A percentile compares a stretch with the other conserved stretches of the same genome.
These are phyloP conservation scores for Craterostigma plantagineum DNA, from an alignment of 257 asterid species.

Conservation along the genomic window DNA sequence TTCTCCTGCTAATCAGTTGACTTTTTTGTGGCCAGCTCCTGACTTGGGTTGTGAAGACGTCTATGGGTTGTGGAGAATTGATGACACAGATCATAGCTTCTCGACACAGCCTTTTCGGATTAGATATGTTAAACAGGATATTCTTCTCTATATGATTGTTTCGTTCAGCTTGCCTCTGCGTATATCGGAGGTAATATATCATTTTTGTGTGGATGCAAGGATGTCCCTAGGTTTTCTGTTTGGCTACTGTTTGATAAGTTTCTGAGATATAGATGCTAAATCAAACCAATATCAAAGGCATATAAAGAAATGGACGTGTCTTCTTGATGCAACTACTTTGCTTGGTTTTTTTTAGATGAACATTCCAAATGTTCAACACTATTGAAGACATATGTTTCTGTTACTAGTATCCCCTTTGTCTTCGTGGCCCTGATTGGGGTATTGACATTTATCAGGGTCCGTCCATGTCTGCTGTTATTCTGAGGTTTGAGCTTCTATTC, in stretches of 20 bases:
- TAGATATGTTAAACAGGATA: conserved; percentile 92
- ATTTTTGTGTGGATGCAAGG: conserved; percentile 2
- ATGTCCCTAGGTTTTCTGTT: conserved; percentile 7
- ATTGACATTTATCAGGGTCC: conserved; percentile 28
- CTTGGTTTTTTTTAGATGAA: too few relatives aligned
- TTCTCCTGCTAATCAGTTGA: conserved; percentile 38
- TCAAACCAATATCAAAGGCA: too few relatives aligned
- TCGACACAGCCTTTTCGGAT: conserved; percentile 90
- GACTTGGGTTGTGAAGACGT: conserved; percentile 78
- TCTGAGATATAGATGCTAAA: too few relatives aligned
- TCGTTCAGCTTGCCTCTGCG: conserved; percentile 65
- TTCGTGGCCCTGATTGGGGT: conserved; percentile 1
- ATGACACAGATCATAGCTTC: conserved; percentile 85
- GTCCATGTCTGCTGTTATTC: conserved; percentile 57
- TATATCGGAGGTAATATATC: conserved; percentile 37
- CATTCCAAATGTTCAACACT: too few relatives aligned
- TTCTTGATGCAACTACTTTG: too few relatives aligned
- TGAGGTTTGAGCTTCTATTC: conserved; percentile 86
- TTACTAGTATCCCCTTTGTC: too few relatives aligned
- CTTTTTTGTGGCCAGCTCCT: conserved; percentile 16
- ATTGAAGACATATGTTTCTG: too few relatives aligned
- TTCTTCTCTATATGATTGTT: conserved; percentile 85
- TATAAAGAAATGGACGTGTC: too few relatives aligned
- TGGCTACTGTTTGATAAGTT: neutral
- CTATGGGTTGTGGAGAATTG: conserved; percentile 88